A percentile compares a stretch with the other conserved stretches of the same genome.
These are phyloP conservation scores for Cercospora sp. DNA, from an alignment of 2,329 filamentous ascomycete genomes.

Conservation along the genomic window DNA sequence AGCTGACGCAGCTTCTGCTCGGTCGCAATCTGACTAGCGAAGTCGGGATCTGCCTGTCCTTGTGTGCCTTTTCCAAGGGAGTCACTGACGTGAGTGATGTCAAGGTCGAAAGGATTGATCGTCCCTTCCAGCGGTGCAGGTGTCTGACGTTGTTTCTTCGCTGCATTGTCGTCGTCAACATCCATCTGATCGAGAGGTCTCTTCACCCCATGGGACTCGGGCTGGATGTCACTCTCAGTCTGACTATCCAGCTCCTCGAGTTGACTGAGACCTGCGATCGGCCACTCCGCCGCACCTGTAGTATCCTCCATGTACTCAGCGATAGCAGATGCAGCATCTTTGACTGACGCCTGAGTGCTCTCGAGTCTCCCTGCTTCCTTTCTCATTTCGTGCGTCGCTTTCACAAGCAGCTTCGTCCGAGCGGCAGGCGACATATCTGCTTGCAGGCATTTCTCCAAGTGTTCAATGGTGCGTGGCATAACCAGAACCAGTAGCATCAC, in stretches of 20 bases:
- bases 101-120: slow-evolving; percentile 38
- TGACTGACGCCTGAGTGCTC: slow-evolving; percentile 25
- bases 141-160: slow-evolving; percentile 32
- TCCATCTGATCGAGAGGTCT: slow-evolving; percentile 15
- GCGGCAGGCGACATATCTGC: slow-evolving; percentile 29
- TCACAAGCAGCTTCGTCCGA: slow-evolving; percentile 41
- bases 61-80: slow-evolving; percentile 40
- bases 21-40: slow-evolving; percentile 6
- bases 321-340: slow-evolving; percentile 29
- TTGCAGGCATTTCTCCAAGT: slow-evolving; percentile 45
- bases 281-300: slow-evolving; percentile 27
- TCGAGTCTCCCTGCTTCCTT: slow-evolving; percentile 40
- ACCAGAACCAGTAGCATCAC: slow-evolving; percentile 42
- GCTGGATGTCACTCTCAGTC: slow-evolving; percentile 35
- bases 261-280: slow-evolving; percentile 28
- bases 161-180: slow-evolving; percentile 4
- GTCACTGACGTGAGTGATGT: slow-evolving; percentile 46
- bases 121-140: slow-evolving; percentile 27
- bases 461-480: slow-evolving; percentile 45
- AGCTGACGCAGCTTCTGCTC: slow-evolving; percentile 30
- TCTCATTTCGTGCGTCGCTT: slow-evolving; percentile 39
- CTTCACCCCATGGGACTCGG: slow-evolving; percentile 25
- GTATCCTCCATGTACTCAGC: slow-evolving; percentile 27
- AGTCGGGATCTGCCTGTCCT: slow-evolving; percentile 2
- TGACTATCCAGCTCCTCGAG: slow-evolving; percentile 38